Base-by-base conservation (phyloP, 2,329 filamentous ascomycete species). In the Scopulariopsis brevicaulis region DNA sequence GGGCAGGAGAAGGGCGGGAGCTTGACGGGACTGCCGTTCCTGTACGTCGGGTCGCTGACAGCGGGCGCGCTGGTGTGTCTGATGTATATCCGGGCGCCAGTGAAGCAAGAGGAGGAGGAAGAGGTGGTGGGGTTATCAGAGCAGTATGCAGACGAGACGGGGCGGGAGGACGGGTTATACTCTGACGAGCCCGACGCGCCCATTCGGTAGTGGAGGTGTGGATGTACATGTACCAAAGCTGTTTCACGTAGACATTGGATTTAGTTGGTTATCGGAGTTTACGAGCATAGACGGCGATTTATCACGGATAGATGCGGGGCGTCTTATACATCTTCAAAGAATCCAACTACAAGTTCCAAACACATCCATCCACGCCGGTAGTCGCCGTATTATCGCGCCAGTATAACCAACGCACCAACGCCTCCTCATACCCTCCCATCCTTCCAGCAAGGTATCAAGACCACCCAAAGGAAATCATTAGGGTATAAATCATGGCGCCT, bases 1-100 rank as follows among this genome's bases (percentile, higher is more conserved):
- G 73, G 73, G 0, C 48, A 75, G 61, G 65, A 68, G 54, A 63
- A 56, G 55, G 70, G 68, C 58, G 71, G 72, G 0, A 20, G 67
- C 1, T 71, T 68, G 68, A 72, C 65, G 37, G 73, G 73, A 0
- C 32, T 74, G 58, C 73, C 73, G 4, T 75, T 70, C 67, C 67
- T 73, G 53, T 75, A 75, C 54, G 61, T 74, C 18, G 65, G 67
- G 0, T 59, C 67, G 14, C 60, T 74, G 5, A 69, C 64, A 7
- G 54, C 53, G 1, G 1, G 70, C 1, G 63, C 69, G 6, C 65
- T 67, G 59, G 55, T 64, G 1, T 69, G 68, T 0, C 56, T 68
- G 51, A 57, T 61, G 14, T 68, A 73, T 54, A 69, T 74, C 3
- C 62, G 62, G 14, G 65, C 68, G 40, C 73, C 73, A 3, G 55